phyloP scores from a whole-genome alignment of 2,329 filamentous ascomycete genomes.

The Curvularia sp. region DNA sequence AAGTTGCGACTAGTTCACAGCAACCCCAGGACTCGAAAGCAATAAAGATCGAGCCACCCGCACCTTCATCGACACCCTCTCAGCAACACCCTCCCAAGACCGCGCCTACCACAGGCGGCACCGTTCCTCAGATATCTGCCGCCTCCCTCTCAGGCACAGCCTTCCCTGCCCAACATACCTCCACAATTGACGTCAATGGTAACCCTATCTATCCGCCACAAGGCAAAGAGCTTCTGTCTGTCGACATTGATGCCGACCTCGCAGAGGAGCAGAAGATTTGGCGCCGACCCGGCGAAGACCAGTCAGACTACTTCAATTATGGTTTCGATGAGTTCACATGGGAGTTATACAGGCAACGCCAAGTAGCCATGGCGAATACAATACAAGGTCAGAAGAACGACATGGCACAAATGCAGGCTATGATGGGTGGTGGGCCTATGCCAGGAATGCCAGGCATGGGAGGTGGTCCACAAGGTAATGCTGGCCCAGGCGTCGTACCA shows the following conservation, averaged over 20 bases:
- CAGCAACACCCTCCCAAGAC: slow-evolving; percentile 15
- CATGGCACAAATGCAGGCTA: slow-evolving; percentile 66
- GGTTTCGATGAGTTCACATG: slow-evolving; percentile 99
- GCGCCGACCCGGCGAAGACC: slow-evolving; percentile 91
- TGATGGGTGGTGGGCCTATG: slow-evolving; percentile 53
- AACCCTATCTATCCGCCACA: slow-evolving; percentile 77
- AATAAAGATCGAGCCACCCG: slow-evolving; percentile 48
- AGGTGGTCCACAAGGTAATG: slow-evolving; percentile 24
- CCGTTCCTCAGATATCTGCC: slow-evolving; percentile 32
- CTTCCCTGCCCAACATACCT: slow-evolving; percentile 73
- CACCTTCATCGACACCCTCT: slow-evolving; percentile 31
- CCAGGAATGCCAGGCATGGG: slow-evolving; percentile 35
- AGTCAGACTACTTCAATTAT: slow-evolving; percentile 99
- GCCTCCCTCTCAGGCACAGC: slow-evolving; percentile 38
- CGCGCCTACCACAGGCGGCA: slow-evolving; percentile 18
- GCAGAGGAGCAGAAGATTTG: slow-evolving; percentile 85
- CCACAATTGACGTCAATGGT: slow-evolving; percentile 82
- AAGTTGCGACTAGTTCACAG: slow-evolving; percentile 23
- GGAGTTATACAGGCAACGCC: slow-evolving; percentile 91
- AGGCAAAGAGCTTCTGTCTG: slow-evolving; percentile 73
- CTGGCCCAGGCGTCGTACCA: slow-evolving; percentile 33
- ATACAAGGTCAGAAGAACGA: slow-evolving; percentile 81
- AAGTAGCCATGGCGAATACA: slow-evolving; percentile 78
- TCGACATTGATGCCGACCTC: slow-evolving; percentile 61
- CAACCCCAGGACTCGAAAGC: slow-evolving; percentile 45